A percentile compares a stretch with the other conserved stretches of the same genome.
These are phyloP conservation scores for Backusella circina DNA, from an alignment of 192 early-diverging fungal species.

Conservation along the genomic window DNA sequence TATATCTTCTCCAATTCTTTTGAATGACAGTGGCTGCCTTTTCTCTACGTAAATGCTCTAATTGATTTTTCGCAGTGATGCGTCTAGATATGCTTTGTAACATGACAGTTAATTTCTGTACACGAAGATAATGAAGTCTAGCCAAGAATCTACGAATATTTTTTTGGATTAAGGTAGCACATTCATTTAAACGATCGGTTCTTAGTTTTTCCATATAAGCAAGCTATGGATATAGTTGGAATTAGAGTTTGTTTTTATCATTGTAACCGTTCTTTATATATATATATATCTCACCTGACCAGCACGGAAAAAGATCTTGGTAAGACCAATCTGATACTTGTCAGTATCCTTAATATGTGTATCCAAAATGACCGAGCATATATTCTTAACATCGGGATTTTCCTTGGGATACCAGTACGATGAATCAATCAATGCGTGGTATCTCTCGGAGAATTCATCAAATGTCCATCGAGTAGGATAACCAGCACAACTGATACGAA, in stretches of 20 bases:
- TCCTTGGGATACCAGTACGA: slow-evolving; percentile 41
- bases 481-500: slow-evolving; percentile 97
- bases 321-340: slow-evolving; percentile 90
- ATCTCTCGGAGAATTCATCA: slow-evolving; percentile 85
- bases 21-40: slow-evolving; percentile 78
- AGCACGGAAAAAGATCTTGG: slow-evolving; percentile 99
- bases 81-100: slow-evolving; percentile 70
- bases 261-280: neutral
- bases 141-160: slow-evolving; percentile 72
- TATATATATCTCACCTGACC: slow-evolving; percentile 56
- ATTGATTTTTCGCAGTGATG: slow-evolving; percentile 45
- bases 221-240: slow-evolving; percentile 25
- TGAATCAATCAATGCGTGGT: slow-evolving; percentile 56
- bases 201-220: slow-evolving; percentile 88
- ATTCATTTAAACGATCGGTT: slow-evolving; percentile 75
- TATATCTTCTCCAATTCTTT: slow-evolving; percentile 62
- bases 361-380: slow-evolving; percentile 61
- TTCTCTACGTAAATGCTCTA: slow-evolving; percentile 53
- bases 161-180: slow-evolving; percentile 87
- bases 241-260: neutral
- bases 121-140: slow-evolving; percentile 52
- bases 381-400: slow-evolving; percentile 45
- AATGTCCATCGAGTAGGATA: slow-evolving; percentile 95
- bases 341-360: slow-evolving; percentile 73
- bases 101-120: slow-evolving; percentile 52